A percentile compares a stretch with the other conserved stretches of the same genome.
Conservation (phyloP, 768 basidiomycete genomes). For the Leccinum broughii region DNA sequence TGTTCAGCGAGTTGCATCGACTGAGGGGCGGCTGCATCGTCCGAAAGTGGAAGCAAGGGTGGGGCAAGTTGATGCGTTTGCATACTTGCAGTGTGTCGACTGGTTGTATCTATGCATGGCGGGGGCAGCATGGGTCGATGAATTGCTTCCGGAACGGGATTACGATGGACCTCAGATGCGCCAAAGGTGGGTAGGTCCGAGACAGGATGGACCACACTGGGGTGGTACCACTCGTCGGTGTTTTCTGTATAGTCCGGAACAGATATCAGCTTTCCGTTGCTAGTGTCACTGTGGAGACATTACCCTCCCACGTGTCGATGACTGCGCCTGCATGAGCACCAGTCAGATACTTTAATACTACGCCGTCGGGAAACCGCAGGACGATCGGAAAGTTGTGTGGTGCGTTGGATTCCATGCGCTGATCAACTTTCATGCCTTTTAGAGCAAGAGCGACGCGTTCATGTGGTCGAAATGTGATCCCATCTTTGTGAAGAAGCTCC, state of each 20-base stretch:
- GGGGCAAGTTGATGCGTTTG: not conserved
- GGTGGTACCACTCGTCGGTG: conserved; percentile 30
- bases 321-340: conserved; percentile 28
- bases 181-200: conserved; percentile 13
- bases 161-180: conserved; percentile 2
- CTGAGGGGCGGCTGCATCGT: not conserved
- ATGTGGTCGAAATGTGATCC: conserved; percentile 41
- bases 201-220: conserved; percentile 13
- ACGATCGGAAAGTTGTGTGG: conserved; percentile 39
- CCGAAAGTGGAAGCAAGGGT: not conserved
- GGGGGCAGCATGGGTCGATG: not conserved
- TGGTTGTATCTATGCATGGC: not conserved
- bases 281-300: not conserved
- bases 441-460: conserved; percentile 51
- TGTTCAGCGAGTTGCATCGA: conserved; percentile 1
- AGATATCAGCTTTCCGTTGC: not conserved
- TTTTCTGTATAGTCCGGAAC: conserved; percentile 9
- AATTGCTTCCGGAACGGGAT: not conserved
- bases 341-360: conserved; percentile 40
- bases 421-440: conserved; percentile 41
- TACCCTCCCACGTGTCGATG: conserved; percentile 46
- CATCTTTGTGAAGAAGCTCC: conserved; percentile 33
- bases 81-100: not conserved
- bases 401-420: conserved; percentile 26
- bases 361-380: conserved; percentile 45